Evolutionary conservation across 2,329 filamentous ascomycete genomes (phyloP).

Genomic region (Drechslerella dactyloides): DNA sequence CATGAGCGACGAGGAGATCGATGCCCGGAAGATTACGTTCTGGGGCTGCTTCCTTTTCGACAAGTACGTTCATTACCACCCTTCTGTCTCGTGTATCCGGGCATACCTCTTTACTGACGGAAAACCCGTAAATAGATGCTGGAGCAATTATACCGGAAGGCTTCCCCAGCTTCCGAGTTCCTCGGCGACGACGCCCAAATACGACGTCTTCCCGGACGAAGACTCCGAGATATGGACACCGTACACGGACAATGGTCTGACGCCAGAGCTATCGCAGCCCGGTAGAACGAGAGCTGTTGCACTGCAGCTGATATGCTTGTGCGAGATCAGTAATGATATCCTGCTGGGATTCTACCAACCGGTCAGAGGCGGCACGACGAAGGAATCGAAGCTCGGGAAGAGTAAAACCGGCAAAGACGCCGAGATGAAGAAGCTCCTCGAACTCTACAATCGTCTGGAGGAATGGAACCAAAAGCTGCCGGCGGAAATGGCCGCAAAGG

Average conservation of each 20-base stretch:
- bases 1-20: conserved; percentile 76
- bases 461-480: conserved; percentile 86
- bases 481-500: conserved; percentile 83
- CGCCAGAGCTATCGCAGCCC: conserved; percentile 75
- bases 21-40: conserved; percentile 88
- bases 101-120: conserved; percentile 34
- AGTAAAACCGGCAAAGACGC: conserved; percentile 70
- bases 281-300: conserved; percentile 81
- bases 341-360: conserved; percentile 92
- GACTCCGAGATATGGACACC: conserved; percentile 86
- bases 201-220: conserved; percentile 87
- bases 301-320: conserved; percentile 79
- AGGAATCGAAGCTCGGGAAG: conserved; percentile 52
- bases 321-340: conserved; percentile 91
- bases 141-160: conserved; percentile 95
- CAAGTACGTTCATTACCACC: conserved; percentile 64
- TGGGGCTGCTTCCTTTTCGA: conserved; percentile 99
- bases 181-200: conserved; percentile 82
- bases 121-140: conserved; percentile 67
- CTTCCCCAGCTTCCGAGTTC: conserved; percentile 82
- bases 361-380: conserved; percentile 65
- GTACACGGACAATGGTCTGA: conserved; percentile 82
- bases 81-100: neutral
- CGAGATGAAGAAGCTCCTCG: conserved; percentile 90
- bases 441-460: conserved; percentile 86